phyloP scores from a whole-genome alignment of 371 early-diverging fungal species.

The Mucor plumbeus region DNA sequence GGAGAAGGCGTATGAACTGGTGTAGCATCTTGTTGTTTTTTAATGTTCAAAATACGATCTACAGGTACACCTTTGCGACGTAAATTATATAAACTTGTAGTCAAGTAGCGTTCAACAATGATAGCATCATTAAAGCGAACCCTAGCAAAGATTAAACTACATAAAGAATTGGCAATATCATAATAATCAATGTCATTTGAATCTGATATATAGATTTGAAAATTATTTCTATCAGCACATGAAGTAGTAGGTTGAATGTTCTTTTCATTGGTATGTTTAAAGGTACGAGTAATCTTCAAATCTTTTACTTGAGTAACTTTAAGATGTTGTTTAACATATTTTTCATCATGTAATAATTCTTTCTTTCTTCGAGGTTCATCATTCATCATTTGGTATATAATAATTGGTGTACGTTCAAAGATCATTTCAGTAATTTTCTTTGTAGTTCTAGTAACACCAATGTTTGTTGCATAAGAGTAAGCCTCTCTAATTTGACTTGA shows the following conservation, averaged over 20 bases:
- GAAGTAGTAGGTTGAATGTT: slow-evolving; percentile 71
- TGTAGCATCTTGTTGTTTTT: slow-evolving; percentile 39
- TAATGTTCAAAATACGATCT: slow-evolving; percentile 81
- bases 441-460: slow-evolving; percentile 57
- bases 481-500: slow-evolving; percentile 60
- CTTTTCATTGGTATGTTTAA: slow-evolving; percentile 58
- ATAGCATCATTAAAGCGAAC: slow-evolving; percentile 72
- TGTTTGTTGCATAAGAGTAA: slow-evolving; percentile 52
- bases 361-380: slow-evolving; percentile 66
- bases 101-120: slow-evolving; percentile 67
- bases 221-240: slow-evolving; percentile 61
- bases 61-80: slow-evolving; percentile 86
- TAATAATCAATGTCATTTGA: slow-evolving; percentile 75
- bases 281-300: slow-evolving; percentile 70
- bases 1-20: slow-evolving; percentile 6
- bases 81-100: slow-evolving; percentile 64
- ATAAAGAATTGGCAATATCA: slow-evolving; percentile 76
- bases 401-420: slow-evolving; percentile 75
- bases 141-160: slow-evolving; percentile 63
- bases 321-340: slow-evolving; percentile 58
- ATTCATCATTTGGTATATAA: slow-evolving; percentile 66
- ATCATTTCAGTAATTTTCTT: slow-evolving; percentile 70
- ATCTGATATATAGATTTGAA: slow-evolving; percentile 66
- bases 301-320: slow-evolving; percentile 58
- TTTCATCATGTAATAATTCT: slow-evolving; percentile 54